A percentile compares a stretch with the other conserved stretches of the same genome.
These are phyloP conservation scores for Trichosporon sp. DNA, from an alignment of 1,284 basidiomycete genomes.

Conservation along the genomic window DNA sequence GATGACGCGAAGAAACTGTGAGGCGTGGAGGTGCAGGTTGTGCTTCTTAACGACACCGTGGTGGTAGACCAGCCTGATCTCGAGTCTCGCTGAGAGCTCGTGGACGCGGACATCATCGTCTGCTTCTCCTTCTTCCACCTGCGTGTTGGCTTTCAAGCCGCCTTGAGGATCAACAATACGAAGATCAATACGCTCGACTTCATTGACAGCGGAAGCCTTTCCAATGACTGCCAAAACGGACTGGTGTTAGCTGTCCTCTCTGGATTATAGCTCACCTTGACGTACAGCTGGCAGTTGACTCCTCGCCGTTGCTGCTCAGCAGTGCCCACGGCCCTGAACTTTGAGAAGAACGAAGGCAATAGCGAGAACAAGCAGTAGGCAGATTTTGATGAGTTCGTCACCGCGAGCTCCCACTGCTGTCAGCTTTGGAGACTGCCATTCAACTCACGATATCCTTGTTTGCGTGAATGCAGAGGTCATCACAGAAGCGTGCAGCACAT, in stretches of 20 bases:
- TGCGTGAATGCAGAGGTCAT: conserved; percentile 54
- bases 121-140: conserved; percentile 27
- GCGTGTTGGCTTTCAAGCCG: conserved; percentile 29
- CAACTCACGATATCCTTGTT: conserved; percentile 41
- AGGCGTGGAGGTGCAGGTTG: conserved; percentile 50
- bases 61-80: conserved; percentile 52
- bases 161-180: conserved; percentile 48
- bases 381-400: conserved; percentile 53
- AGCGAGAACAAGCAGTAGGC: conserved; percentile 55
- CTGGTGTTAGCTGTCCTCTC: conserved; percentile 31
- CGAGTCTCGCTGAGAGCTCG: conserved; percentile 26
- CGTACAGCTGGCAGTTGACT: conserved; percentile 51
- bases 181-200: conserved; percentile 51
- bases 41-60: conserved; percentile 55
- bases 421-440: not conserved
- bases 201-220: conserved; percentile 43
- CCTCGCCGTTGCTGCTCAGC: conserved; percentile 39
- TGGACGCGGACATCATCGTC: conserved; percentile 30
- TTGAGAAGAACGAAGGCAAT: conserved; percentile 46
- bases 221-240: conserved; percentile 53
- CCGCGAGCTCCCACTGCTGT: conserved; percentile 51
- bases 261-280: conserved; percentile 45
- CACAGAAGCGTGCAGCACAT: conserved; percentile 54
- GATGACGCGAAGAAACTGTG: conserved; percentile 49
- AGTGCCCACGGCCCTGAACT: conserved; percentile 40